Base-by-base conservation (phyloP, 2,329 filamentous ascomycete genomes). In the Furcasterigmium furcatum region DNA sequence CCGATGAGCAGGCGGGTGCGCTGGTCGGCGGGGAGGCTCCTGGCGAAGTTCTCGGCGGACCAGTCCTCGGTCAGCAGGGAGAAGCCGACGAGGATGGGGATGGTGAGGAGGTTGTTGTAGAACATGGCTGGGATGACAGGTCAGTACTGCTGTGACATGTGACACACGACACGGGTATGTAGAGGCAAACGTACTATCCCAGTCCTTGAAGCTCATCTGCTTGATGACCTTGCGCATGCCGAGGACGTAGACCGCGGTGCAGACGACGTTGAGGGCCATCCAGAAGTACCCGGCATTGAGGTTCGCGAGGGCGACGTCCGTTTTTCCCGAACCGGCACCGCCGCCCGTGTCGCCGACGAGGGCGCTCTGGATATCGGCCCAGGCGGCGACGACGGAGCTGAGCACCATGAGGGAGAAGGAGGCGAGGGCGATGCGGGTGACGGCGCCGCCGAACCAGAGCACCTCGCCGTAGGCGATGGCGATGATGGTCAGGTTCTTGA, bases 401-500 rank as follows among this genome's bases (percentile, higher is more conserved):
- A 96, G 68, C 36, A 99, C 92, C 90, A 99, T 99, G 52, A 99
- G 75, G 44, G 91, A 91, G 60, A 99, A 99, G 4, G 91, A 95
- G 60, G 96, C 86, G 24, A 99, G 81, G 3, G 91, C 85, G 67
- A 96, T 83, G 39, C 85, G 81, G 14, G 88, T 91, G 48, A 99
- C 92, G 41, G 84, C 90, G 61, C 92, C 92, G 51, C 94, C 94
- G 57, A 99, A 99, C 91, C 92, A 97, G 44, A 99, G 79, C 24
- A 99, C 92, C 71, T 99, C 94, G 56, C 94, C 94, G 57, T 99
- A 99, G 46, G 94, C 94, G 61, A 97, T 99, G 54, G 97, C 84
- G 60, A 99, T 97, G 67, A 95, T 99, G 51, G 94, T 97, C 74
- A 99, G 71, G 73, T 99, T 99, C 81, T 99, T 99, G 80, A 99